Conservation (phyloP, 129 eudicot species). For the Helianthus tuberosus region DNA sequence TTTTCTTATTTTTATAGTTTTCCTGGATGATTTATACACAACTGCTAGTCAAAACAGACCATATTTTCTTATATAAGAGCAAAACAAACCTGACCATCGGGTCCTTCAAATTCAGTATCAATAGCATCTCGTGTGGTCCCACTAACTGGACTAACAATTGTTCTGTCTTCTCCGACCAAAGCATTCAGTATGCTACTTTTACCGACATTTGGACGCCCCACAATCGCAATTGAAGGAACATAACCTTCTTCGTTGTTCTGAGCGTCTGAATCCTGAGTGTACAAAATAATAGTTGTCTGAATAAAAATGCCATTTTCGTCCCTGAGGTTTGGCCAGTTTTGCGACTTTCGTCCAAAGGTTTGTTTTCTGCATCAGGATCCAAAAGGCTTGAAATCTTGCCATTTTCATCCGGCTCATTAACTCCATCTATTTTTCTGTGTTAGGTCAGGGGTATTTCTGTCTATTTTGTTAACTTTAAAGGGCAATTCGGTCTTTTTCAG, state of each 20-base stretch:
- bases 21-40: neutral
- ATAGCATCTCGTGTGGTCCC: constrained; percentile 99
- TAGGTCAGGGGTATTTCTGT: no score
- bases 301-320: neutral
- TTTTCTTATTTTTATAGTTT: neutral
- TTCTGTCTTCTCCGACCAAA: constrained; percentile 94
- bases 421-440: no score
- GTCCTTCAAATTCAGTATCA: constrained; percentile 87
- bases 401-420: no score
- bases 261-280: constrained; percentile 55
- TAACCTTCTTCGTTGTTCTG: constrained; percentile 63
- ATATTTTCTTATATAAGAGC: constrained; percentile 11
- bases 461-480: no score
- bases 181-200: constrained; percentile 98
- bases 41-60: constrained; percentile 1
- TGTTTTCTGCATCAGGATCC: no score
- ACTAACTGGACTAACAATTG: constrained; percentile 98
- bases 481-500: no score
- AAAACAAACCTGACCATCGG: constrained; percentile 91
- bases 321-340: no score
- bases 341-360: no score
- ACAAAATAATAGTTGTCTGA: constrained; percentile 19
- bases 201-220: constrained; percentile 98
- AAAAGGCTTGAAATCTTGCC: no score
- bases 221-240: constrained; percentile 81